Evolutionary conservation across 1,284 basidiomycete species (phyloP).

Genomic region (Leccinum huronense): DNA sequence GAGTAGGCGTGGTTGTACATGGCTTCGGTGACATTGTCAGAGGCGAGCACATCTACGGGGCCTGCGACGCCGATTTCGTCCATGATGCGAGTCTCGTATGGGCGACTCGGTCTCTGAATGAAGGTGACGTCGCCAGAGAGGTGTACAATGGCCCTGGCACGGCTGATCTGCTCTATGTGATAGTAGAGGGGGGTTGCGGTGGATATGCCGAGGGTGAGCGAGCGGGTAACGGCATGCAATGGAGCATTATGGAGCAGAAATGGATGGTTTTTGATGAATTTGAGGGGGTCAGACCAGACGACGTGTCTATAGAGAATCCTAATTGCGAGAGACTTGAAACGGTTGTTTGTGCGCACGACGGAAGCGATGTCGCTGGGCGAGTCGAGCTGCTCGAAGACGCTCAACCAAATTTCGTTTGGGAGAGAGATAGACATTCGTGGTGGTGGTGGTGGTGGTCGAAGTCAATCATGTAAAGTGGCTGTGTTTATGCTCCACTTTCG

Average conservation of each 20-base stretch:
- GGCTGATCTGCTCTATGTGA: conserved; percentile 30
- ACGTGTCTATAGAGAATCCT: conserved; percentile 39
- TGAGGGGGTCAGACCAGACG: conserved; percentile 36
- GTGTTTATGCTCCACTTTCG: not conserved
- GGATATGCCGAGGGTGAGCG: conserved; percentile 32
- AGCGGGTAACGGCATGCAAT: conserved; percentile 17
- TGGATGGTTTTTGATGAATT: conserved; percentile 23
- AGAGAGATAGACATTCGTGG: conserved; percentile 16
- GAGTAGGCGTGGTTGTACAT: conserved; percentile 32
- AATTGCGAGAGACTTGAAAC: conserved; percentile 34
- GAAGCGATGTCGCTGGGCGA: conserved; percentile 33
- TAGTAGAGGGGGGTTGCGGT: conserved; percentile 20
- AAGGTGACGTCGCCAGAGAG: conserved; percentile 18
- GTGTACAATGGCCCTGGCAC: conserved; percentile 27
- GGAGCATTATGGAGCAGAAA: conserved; percentile 15
- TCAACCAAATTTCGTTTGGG: conserved; percentile 32
- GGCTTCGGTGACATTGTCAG: conserved; percentile 25
- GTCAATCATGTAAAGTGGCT: not conserved
- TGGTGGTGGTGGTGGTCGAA: not conserved
- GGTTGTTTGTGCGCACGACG: conserved; percentile 34
- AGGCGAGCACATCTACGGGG: conserved; percentile 31
- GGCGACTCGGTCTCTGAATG: conserved; percentile 19
- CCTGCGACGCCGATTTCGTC: conserved; percentile 25
- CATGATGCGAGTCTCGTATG: conserved; percentile 29
- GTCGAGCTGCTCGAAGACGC: conserved; percentile 31